Base-by-base conservation (phyloP, 345 rosid genomes). In the Iberis pinnata region DNA sequence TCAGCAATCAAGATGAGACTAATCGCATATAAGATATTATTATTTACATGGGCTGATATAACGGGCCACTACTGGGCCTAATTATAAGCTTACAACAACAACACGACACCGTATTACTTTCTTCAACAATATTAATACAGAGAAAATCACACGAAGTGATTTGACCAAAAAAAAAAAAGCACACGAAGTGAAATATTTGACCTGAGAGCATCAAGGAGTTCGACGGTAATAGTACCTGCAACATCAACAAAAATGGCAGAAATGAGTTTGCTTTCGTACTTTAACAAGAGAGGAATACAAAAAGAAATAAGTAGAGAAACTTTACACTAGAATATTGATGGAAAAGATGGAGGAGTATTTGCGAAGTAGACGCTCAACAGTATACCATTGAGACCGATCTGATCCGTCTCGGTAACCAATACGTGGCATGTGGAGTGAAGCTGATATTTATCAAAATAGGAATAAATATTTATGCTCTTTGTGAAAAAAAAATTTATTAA, bases 391-490 rank as follows among this genome's bases (percentile, higher is more conserved):
- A 7, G 93, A 78, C 16, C 80, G 78, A 59, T 78, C 83, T 53
- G 87, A 76, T 65, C 78, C 82, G 52, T 81, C 93, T 69, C 58
- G 80, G 61, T 83, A 83, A 19, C 93, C 86, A 27, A 89, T 80
- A 9, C 89, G 85, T 4, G 97, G 95, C 95, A 89, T 81, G 79
- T 89, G 89, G 14, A 89, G 74, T 4, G 95, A 86, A 59, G 84
- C 95, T 89, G 51, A 31, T 22, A 3, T 12, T 19, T 52, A 25
- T 12, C 18, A 47, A n/a, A n/a, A n/a, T n/a, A n/a, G n/a, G n/a
- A n/a, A n/a, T n/a, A n/a, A n/a, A n/a, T n/a, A n/a, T n/a, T n/a
- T n/a, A n/a, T n/a, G n/a, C n/a, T n/a, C n/a, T n/a, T n/a, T n/a
- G n/a, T 8, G 38, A 17, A 12, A 55, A 19, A 24, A 29, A 58